Conservation (phyloP, 2,329 filamentous ascomycete genomes). For the Nigrograna mackinnonii region DNA sequence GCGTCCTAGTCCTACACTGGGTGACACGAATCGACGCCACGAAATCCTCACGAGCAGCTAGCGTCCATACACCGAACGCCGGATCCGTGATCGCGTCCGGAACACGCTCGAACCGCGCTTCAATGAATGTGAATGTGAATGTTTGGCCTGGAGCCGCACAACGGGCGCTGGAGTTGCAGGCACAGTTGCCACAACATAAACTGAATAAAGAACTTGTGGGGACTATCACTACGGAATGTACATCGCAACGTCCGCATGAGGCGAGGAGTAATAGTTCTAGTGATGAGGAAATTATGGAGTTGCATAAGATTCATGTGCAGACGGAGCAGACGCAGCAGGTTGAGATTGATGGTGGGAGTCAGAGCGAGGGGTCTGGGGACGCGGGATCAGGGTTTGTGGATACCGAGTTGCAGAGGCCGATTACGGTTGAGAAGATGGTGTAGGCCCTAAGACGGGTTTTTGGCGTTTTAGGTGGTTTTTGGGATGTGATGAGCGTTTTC, state of each 20-base stretch:
- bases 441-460: too few relatives aligned
- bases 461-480: too few relatives aligned
- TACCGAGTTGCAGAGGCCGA: too few relatives aligned
- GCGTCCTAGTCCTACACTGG: conserved; percentile 65
- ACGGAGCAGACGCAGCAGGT: conserved; percentile 15
- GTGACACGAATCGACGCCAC: conserved; percentile 48
- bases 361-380: not conserved
- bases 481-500: too few relatives aligned
- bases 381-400: too few relatives aligned
- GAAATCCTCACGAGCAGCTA: not conserved
- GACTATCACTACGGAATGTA: conserved; percentile 11
- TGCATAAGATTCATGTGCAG: conserved; percentile 19
- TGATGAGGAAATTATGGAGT: conserved; percentile 17
- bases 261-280: not conserved
- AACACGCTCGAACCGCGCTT: too few relatives aligned
- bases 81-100: not conserved
- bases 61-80: not conserved
- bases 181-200: too few relatives aligned
- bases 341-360: conserved; percentile 8
- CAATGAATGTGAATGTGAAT: too few relatives aligned
- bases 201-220: conserved; percentile 1
- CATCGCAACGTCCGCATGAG: conserved; percentile 3
- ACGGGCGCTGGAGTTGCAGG: too few relatives aligned
- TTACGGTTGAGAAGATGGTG: not conserved
- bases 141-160: too few relatives aligned